These are phyloP conservation scores for Yamadazyma atlantica DNA, from an alignment of 1,139 yeast species.

Conservation along the genomic window DNA sequence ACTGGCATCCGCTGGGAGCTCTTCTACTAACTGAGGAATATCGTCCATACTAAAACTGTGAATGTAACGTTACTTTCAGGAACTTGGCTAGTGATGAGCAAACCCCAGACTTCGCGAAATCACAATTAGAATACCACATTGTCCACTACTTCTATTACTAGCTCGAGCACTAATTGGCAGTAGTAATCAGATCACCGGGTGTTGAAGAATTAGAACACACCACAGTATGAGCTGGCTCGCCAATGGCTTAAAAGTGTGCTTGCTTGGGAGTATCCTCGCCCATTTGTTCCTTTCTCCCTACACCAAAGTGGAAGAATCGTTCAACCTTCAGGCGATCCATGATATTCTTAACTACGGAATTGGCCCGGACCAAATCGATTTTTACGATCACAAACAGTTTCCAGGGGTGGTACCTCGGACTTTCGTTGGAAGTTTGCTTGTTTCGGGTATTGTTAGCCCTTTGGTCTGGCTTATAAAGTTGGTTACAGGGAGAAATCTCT, in stretches of 20 bases:
- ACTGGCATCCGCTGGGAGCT: conserved; percentile 9
- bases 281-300: conserved; percentile 66
- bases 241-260: conserved; percentile 10
- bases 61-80: too few relatives aligned
- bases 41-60: too few relatives aligned
- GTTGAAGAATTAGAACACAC: too few relatives aligned
- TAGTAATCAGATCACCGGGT: too few relatives aligned
- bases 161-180: too few relatives aligned
- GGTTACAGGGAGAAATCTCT: conserved; percentile 20
- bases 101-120: conserved; percentile 2
- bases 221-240: too few relatives aligned
- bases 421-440: conserved; percentile 68
- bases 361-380: conserved; percentile 27
- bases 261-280: conserved; percentile 32
- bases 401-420: conserved; percentile 93
- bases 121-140: not conserved
- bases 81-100: too few relatives aligned
- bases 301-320: conserved; percentile 94
- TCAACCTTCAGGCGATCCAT: conserved; percentile 86
- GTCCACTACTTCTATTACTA: too few relatives aligned
- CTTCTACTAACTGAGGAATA: conserved; percentile 17
- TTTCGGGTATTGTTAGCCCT: conserved; percentile 38
- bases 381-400: conserved; percentile 73
- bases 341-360: conserved; percentile 72
- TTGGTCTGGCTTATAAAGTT: conserved; percentile 33